These are phyloP conservation scores for Cairneyella variabilis DNA, from an alignment of 495 filamentous ascomycete genomes.

Conservation along the genomic window DNA sequence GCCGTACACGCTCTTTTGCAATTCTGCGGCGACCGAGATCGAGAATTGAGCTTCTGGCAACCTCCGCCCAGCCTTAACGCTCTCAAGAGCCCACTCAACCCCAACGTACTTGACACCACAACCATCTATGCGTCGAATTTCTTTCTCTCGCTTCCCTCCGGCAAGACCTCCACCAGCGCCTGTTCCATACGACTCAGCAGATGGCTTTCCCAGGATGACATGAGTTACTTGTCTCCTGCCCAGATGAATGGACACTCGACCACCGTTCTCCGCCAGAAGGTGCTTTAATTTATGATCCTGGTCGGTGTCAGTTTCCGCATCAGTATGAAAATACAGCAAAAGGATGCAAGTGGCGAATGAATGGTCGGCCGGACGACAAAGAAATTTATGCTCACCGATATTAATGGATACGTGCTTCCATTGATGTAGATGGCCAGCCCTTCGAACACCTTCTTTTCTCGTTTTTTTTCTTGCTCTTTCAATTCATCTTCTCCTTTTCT, in stretches of 20 bases:
- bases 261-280: conserved; percentile 71
- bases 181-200: conserved; percentile 19
- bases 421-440: conserved; percentile 79
- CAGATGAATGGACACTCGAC: conserved; percentile 59
- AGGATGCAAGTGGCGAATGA: too few species aligned
- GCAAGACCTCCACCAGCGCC: conserved; percentile 71
- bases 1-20: conserved; percentile 23
- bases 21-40: conserved; percentile 19
- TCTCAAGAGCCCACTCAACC: conserved; percentile 83
- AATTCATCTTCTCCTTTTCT: conserved; percentile 34
- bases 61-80: conserved; percentile 69
- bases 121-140: conserved; percentile 61
- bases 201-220: conserved; percentile 69
- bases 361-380: conserved; percentile 67
- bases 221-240: conserved; percentile 76
- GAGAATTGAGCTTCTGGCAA: conserved; percentile 69
- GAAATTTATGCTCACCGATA: conserved; percentile 82
- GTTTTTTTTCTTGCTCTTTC: conserved; percentile 24
- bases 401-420: conserved; percentile 72
- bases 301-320: too few species aligned
- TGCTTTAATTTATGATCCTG: conserved; percentile 85
- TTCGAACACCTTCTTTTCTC: conserved; percentile 51
- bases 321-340: too few species aligned
- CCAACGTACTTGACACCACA: conserved; percentile 74
- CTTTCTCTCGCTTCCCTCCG: conserved; percentile 76